Evolutionary conservation across 331 rosid species (phyloP), one percentile per base, ranked within the genome.

Genomic region (Erythrophleum ivorense): DNA sequence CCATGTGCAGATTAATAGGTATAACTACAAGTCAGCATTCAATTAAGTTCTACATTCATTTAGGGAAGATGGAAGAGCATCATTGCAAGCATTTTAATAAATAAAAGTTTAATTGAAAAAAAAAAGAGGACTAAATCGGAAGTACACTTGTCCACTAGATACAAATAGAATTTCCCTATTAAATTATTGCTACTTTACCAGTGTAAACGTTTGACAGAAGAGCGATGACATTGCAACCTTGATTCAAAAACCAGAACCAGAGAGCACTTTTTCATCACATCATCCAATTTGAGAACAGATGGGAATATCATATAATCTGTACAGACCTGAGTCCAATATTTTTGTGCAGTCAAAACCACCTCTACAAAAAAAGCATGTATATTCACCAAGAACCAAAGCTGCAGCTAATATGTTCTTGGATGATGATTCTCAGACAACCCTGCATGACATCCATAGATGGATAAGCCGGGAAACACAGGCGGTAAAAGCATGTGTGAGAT

Each of bases 351-450:
- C 86, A 86, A 88, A 89, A 82, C 81, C 81, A 52, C 77, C 78
- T 75, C 64, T 58, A 71, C 82, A 80, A 85, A 79, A 84, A 82
- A 81, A 84, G 88, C 88, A 85, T 76, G 80, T 71, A 77, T 81
- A 63, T 36, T 92, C 88, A 91, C 94, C 94, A 93, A 66, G 97
- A 89, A 58, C 99, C 99, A 67, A 95, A 95, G 92, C 98, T 92
- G 90, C 93, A 89, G 73, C 98, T 96, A 19, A 93, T 86, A 78
- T 95, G 98, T 81, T 91, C 99, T 85, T 87, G 98, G 54, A 97
- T 91, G 84, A 95, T 88, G 84, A 95, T 79, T 63, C 78, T 71
- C 31, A 95, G 90, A 71, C 96, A 93, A 46, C 84, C 88, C 74
- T 86, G 82, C 94, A 93, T 89, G 79, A 77, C 80, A 18, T 88